phyloP scores from a whole-genome alignment of 495 filamentous ascomycete genomes.

The Neurospora tetraspora region DNA sequence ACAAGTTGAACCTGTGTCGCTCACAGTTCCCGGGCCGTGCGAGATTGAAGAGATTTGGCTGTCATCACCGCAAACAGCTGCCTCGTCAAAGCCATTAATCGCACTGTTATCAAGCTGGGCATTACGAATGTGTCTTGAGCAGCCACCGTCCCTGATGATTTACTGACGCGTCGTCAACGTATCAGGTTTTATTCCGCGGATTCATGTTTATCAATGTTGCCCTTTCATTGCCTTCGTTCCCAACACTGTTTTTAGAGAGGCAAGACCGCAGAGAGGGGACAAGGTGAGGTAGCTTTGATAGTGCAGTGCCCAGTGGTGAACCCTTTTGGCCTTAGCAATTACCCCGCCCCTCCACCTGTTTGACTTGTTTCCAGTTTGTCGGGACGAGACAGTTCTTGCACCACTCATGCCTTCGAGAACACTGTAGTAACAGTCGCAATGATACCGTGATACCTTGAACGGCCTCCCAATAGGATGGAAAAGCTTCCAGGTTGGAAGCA shows the following conservation, averaged over 20 bases:
- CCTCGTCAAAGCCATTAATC: neutral
- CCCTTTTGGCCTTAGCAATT: neutral
- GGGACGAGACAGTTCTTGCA: neutral
- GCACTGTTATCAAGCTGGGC: neutral
- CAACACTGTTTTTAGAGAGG: neutral
- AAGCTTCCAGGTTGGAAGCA: neutral
- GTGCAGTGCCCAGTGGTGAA: neutral
- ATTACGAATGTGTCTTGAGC: neutral
- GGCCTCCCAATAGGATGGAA: neutral
- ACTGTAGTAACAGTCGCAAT: neutral
- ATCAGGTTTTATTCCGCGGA: neutral
- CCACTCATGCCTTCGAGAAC: too few species aligned
- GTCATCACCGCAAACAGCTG: neutral
- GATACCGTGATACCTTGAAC: neutral
- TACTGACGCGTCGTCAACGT: neutral
- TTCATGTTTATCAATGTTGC: neutral
- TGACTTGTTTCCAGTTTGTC: neutral
- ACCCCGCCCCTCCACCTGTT: neutral
- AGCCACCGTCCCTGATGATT: neutral
- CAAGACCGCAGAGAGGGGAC: neutral
- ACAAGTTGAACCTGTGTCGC: neutral
- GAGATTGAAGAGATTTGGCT: neutral
- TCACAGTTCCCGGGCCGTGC: neutral
- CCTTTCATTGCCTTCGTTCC: too few species aligned
- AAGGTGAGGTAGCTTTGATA: neutral